Base-by-base conservation (phyloP, 495 filamentous ascomycete genomes). In the Recurvomyces mirabilis region DNA sequence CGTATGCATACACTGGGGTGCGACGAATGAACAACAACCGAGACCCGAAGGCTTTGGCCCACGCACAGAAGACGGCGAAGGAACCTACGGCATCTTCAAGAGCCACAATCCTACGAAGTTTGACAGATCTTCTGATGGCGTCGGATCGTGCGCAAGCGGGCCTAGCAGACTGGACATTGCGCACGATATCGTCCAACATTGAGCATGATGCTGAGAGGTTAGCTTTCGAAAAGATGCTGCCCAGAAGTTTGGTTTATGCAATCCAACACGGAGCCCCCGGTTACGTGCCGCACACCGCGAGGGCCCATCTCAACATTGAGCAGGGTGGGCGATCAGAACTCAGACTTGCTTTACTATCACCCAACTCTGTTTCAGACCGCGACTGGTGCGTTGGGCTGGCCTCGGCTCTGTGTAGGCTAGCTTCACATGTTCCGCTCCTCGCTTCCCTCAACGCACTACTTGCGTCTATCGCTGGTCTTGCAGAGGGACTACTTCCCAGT, bases 101-200 rank as follows among this genome's bases (percentile, higher is more conserved):
- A 32, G 32, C 46, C 6, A 12, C 23, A 13, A 37, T 54, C 26
- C 38, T 41, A 1, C 34, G 17, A 1, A 17, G 30, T 5, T 33
- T 54, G 3, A 13, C 37, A 13, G 37, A 40, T 12, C 25, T 41
- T 3, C 17, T 46, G 6, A 19, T 36, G 12, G 43, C 51, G 21
- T 11, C 24, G 21, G 15, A 24, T 7, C 41, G 46, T 10, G 19
- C 11, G 1, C 30, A 42, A 15, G 77, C 82, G 11, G 82, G 87
- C 3, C 63, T 87, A 25, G 77, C 87, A 29, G 91, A 98, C 62
- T 70, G 72, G 32, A 82, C 84, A 0, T 61, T 98, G 38, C 75
- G 85, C 24, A 68, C 71, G 1, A 77, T 93, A 38, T 61, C 87
- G 25, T 78, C 73, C 9, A 77, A 66, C 21, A 67, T 78, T 30